Percentiles rank a stretch among this genome's conserved stretches.
Evolutionary conservation across 2,329 filamentous ascomycete genomes (phyloP).

Genomic region (Elsinoe perseae): DNA sequence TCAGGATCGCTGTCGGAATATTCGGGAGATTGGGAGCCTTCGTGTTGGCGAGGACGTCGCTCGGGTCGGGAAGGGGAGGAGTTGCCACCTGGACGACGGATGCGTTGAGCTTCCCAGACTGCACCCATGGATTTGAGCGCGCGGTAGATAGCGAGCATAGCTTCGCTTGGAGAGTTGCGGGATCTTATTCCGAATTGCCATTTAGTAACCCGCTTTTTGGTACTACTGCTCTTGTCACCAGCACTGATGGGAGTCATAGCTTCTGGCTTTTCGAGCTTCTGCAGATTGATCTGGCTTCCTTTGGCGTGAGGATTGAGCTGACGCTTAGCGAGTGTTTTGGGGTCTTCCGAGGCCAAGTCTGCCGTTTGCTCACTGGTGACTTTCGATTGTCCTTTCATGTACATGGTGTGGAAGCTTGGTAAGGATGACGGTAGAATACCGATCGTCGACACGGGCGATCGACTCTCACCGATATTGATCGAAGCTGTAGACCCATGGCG

Average conservation of each 20-base stretch:
- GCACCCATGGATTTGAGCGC: conserved; percentile 81
- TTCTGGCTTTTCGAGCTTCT: conserved; percentile 40
- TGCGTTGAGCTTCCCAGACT: conserved; percentile 62
- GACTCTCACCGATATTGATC: conserved; percentile 31
- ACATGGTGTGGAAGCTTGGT: conserved; percentile 82
- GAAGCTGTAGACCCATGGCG: conserved; percentile 40
- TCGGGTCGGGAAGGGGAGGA: conserved; percentile 30
- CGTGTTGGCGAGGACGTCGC: conserved; percentile 24
- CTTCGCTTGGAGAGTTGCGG: conserved; percentile 87
- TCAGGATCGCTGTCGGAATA: conserved; percentile 34
- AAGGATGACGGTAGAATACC: conserved; percentile 86
- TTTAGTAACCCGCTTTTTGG: conserved; percentile 68
- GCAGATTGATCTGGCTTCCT: conserved; percentile 31
- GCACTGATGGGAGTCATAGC: conserved; percentile 48
- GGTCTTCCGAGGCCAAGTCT: not conserved
- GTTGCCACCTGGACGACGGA: conserved; percentile 35
- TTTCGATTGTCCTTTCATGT: conserved; percentile 60
- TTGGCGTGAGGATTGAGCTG: conserved; percentile 76
- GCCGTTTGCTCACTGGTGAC: not conserved
- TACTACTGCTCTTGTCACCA: conserved; percentile 40
- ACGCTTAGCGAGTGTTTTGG: conserved; percentile 41
- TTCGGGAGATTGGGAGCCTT: conserved; percentile 29
- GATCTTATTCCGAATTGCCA: conserved; percentile 99
- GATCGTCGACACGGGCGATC: conserved; percentile 62
- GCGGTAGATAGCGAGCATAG: conserved; percentile 90